Base-by-base conservation (phyloP, 2,329 filamentous ascomycete genomes). In the Atkinsonella hypoxylon region DNA sequence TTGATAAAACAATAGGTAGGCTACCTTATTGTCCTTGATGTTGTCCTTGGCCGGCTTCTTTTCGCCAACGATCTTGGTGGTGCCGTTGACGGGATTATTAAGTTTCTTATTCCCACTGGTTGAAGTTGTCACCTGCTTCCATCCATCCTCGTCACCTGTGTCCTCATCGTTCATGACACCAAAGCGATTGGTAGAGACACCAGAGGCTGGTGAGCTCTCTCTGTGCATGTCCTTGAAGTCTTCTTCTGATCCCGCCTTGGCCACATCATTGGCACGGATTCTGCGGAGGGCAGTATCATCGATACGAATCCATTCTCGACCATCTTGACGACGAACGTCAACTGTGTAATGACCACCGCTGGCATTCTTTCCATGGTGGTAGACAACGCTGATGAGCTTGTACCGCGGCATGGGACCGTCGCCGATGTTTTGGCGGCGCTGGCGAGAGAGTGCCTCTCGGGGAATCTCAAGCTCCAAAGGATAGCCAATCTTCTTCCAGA, bases 401-500 rank as follows among this genome's bases (percentile, higher is more conserved):
- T 97, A 98, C 63, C 83, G 87, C 4, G 90, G 89, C 53, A 87
- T 74, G 1, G 82, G 80, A n/a, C 66, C 65, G 42, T 83, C 82
- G 56, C 84, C 81, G 15, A 79, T 73, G 26, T 77, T 73, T 55
- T 87, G 72, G 43, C 76, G 76, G 64, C 83, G 85, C 61, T 85
- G 79, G 31, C 84, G 81, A 11, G 89, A 85, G 61, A 98, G 85
- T 10, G 89, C 85, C 63, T 97, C 91, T 51, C 84, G 85, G 0
- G 93, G 93, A 55, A 98, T 89, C 64, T 97, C 91, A 47, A 98
- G 76, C 61, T 97, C 90, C 30, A 98, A 73, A 0, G 93, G 93
- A 62, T 98, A 98, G 18, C 89, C 91, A 52, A 98, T 77, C 71
- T 91, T 95, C 73, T 97, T 98, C 88, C 91, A 96, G 56, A 97